Conservation (phyloP, 108 stramenopile genomes). For the Schizochytrium sp. region DNA sequence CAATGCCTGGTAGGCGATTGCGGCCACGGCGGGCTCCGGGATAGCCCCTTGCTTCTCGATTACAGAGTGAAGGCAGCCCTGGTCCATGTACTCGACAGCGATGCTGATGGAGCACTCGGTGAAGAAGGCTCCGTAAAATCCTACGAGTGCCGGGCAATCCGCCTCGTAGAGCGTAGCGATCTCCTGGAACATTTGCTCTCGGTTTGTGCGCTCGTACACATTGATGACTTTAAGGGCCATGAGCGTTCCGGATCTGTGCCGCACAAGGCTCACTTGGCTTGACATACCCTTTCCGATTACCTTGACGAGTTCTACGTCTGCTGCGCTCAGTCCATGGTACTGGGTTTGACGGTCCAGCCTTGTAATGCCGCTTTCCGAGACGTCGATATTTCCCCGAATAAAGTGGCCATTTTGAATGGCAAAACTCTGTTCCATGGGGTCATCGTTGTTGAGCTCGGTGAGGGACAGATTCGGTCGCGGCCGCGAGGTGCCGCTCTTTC, state of each 20-base stretch:
- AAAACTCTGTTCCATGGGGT: neutral
- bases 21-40: constrained; percentile 43
- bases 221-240: constrained; percentile 43
- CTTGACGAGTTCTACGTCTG: neutral
- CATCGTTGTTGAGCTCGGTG: too few relatives aligned
- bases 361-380: neutral
- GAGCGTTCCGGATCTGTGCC: constrained; percentile 29
- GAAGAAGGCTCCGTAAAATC: constrained; percentile 55
- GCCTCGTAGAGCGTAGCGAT: constrained; percentile 51
- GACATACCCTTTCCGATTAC: neutral
- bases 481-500: too few relatives aligned
- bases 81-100: constrained; percentile 57
- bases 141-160: constrained; percentile 39
- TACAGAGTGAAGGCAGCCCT: constrained; percentile 29
- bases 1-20: constrained; percentile 46
- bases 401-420: constrained; percentile 9
- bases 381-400: neutral
- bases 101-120: constrained; percentile 53
- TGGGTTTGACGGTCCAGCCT: neutral
- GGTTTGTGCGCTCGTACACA: constrained; percentile 43
- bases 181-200: constrained; percentile 51
- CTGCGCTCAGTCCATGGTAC: neutral
- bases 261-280: constrained; percentile 8
- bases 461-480: too few relatives aligned
- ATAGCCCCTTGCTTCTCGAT: constrained; percentile 30